Base-by-base conservation (phyloP, 208 protist species). In the Angomonas ambiguus region DNA sequence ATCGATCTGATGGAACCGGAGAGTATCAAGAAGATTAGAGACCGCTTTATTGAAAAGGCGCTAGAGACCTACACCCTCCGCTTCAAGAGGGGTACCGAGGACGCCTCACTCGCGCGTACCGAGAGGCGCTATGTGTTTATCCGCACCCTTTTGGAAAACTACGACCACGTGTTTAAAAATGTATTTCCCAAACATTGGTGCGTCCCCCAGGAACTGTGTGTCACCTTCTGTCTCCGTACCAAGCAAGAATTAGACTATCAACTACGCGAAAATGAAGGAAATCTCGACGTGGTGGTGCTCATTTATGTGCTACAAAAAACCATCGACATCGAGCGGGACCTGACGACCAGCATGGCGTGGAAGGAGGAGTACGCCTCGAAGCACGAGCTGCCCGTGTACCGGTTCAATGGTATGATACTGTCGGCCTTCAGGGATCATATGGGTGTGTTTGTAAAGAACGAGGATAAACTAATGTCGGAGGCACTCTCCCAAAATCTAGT, bases 71-170 rank as follows among this genome's bases (percentile, higher is more conserved):
- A 98, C 71, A 71, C 66, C 24, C 73, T 82, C 41, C 85, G 82
- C 49, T 98, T 97, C 72, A 85, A 87, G 64, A 79, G 85, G 28
- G 91, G 88, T 31, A 87, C 83, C 31, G 89, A 97, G 28, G 78
- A 93, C 49, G 86, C 92, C 4, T 84, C 85, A 64, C 78, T 97
- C 32, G 85, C 96, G 53, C 82, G 91, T 25, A 94, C 94, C 6
- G 91, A 97, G 59, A 79, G 92, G 2, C 81, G 94, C n/a, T 98
- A 95, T 77, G 83, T 94, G 1, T 97, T 82, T 76, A 83, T 97
- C 31, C 85, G 89, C 51, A 85, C 74, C 25, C 67, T 90, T 35
- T 67, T 98, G 28, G 81, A 96, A 31, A 76, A 77, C 16, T 94
- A 95, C 74, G 75, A 93, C 24, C 67, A 79, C 58, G 58, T 91